phyloP scores from a whole-genome alignment of 441 rosid species.

The Eruca vesicaria region DNA sequence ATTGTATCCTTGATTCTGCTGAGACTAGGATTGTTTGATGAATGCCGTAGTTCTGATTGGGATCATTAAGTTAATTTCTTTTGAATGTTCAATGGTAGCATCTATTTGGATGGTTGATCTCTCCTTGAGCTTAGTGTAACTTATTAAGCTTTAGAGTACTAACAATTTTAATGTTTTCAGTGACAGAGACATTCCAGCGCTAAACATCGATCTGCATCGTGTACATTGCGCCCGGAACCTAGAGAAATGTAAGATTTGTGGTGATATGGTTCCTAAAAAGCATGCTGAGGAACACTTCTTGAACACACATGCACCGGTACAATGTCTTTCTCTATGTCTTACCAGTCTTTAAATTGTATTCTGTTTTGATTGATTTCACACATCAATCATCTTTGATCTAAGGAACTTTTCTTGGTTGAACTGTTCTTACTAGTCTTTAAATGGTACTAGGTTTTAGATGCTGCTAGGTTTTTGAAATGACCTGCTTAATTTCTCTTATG shows the following conservation, averaged over 20 bases:
- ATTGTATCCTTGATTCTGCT: background rate
- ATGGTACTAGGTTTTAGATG: conserved; percentile 6
- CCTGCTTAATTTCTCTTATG: too few relatives aligned
- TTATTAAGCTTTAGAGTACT: background rate
- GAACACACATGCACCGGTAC: conserved; percentile 90
- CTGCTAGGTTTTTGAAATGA: background rate
- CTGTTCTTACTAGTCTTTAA: too few relatives aligned
- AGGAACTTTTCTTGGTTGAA: background rate
- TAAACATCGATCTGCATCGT: conserved; percentile 79
- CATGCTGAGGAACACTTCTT: conserved; percentile 86
- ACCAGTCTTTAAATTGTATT: background rate
- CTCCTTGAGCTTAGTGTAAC: background rate
- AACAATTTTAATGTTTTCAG: conserved; percentile 42
- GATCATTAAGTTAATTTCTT: background rate
- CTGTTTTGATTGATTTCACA: background rate
- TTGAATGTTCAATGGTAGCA: background rate
- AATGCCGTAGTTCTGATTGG: background rate
- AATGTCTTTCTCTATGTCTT: background rate
- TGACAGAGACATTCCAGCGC: conserved; percentile 78
- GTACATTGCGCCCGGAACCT: conserved; percentile 89
- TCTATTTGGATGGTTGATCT: conserved; percentile 10
- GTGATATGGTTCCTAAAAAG: conserved; percentile 88
- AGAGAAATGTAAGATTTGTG: conserved; percentile 78
- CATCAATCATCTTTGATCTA: background rate
- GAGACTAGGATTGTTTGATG: background rate